A percentile compares a stretch with the other conserved stretches of the same genome.
These are phyloP conservation scores for Geosmithia flava DNA, from an alignment of 2,329 filamentous ascomycete genomes.

Conservation along the genomic window DNA sequence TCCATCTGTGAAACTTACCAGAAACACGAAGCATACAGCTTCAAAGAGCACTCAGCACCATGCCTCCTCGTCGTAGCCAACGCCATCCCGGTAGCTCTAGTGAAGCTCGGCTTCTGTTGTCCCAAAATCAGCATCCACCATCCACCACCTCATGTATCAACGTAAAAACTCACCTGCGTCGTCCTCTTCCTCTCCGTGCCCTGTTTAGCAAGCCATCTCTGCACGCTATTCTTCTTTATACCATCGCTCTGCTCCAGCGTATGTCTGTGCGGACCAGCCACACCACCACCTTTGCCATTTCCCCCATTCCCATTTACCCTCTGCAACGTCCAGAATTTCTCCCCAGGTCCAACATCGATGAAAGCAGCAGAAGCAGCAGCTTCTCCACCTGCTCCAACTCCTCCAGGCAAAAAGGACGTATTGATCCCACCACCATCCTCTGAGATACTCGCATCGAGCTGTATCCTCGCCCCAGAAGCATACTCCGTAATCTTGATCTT, in stretches of 20 bases:
- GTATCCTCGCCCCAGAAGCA: slow-evolving; percentile 40
- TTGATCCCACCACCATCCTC: too few species aligned
- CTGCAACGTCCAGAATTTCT: slow-evolving; percentile 62
- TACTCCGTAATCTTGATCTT: slow-evolving; percentile 82
- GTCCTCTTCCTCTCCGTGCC: slow-evolving; percentile 56
- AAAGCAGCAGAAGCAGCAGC: too few species aligned
- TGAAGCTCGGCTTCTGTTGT: slow-evolving; percentile 54
- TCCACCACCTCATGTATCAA: neutral
- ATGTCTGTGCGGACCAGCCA: slow-evolving; percentile 64
- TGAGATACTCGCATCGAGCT: too few species aligned
- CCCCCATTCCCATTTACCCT: slow-evolving; percentile 65
- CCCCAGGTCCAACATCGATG: slow-evolving; percentile 8
- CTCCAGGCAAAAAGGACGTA: too few species aligned
- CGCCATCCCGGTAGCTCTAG: slow-evolving; percentile 61
- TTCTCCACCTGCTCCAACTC: too few species aligned
- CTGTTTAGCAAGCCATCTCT: slow-evolving; percentile 50
- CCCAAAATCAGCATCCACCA: neutral
- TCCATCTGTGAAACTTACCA: slow-evolving; percentile 42
- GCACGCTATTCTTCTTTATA: slow-evolving; percentile 71
- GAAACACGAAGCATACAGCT: slow-evolving; percentile 73
- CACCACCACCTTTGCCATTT: slow-evolving; percentile 58
- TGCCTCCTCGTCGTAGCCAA: slow-evolving; percentile 58
- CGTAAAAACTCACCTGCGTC: slow-evolving; percentile 7
- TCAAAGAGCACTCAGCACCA: slow-evolving; percentile 56
- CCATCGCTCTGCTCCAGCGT: slow-evolving; percentile 61